A percentile compares a stretch with the other conserved stretches of the same genome.
These are phyloP conservation scores for Pistacia integerrima DNA, from an alignment of 345 rosid genomes.

Conservation along the genomic window DNA sequence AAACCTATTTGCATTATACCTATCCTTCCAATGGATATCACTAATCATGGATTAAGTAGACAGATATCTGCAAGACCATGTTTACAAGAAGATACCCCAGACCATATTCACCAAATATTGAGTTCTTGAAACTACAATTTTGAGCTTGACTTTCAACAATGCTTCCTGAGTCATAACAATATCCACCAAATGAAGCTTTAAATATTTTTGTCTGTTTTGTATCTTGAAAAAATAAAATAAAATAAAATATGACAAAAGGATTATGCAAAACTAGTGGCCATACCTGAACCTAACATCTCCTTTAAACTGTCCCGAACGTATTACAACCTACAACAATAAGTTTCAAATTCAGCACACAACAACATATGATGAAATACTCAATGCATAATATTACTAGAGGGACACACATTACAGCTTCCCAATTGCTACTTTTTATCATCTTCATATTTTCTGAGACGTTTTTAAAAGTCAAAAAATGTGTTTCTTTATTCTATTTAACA, in stretches of 20 bases:
- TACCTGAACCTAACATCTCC: constrained; percentile 91
- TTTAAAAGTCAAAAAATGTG: not conserved
- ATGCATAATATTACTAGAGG: not conserved
- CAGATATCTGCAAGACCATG: too few relatives aligned
- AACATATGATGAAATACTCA: not conserved
- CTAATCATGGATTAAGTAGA: too few relatives aligned
- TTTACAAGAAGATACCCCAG: too few relatives aligned
- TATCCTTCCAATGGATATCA: too few relatives aligned
- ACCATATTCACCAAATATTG: too few relatives aligned
- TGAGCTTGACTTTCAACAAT: not conserved
- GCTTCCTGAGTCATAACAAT: too few relatives aligned
- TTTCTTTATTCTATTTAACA: not conserved
- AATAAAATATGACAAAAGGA: not conserved
- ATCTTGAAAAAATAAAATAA: not conserved
- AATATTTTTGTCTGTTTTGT: too few relatives aligned
- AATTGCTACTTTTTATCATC: not conserved
- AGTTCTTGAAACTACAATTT: not conserved
- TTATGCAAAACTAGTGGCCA: constrained; percentile 12
- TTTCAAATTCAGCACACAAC: constrained; percentile 14
- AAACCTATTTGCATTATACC: too few relatives aligned
- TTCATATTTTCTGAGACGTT: not conserved
- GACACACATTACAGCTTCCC: not conserved
- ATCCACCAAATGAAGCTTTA: too few relatives aligned
- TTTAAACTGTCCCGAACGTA: constrained; percentile 73
- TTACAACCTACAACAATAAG: constrained; percentile 53